Evolutionary conservation across 139 green algal species (phyloP), one percentile per base, ranked within the genome.

Genomic region (Volvox africanus): DNA sequence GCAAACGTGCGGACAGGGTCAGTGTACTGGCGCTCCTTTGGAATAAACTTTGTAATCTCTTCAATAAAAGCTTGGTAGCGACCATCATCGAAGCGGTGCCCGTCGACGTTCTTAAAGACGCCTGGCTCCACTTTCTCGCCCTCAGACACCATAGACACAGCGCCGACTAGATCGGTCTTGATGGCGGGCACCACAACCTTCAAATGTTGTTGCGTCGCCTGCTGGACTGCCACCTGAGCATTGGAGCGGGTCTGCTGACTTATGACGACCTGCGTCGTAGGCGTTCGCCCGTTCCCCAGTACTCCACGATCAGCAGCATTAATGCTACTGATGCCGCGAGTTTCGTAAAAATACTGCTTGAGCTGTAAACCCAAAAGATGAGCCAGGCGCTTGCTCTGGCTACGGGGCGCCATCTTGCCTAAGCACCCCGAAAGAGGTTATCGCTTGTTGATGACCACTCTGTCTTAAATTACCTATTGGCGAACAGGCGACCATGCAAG

Each of bases 1-100:
- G 93, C 98, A 93, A 99, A 99, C 0, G 97, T 99, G 79, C 97
- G 95, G 36, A 99, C 96, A 12, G 97, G 95, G 92, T 99, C 98
- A 0, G 96, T 97, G 91, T 95, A 98, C 87, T 97, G 93, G 17
- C 98, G 92, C 71, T 95, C 94, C 89, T 96, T 92, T 17, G 96
- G 96, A 61, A 99, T 96, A 90, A 99, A 98, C 71, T 89, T 71
- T 0, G 92, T 92, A 50, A 99, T 96, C 71, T 99, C 97, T 44
- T 97, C 87, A 21, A 93, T 92, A 90, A 99, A 99, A 0, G 94
- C 93, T 1, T 92, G 89, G 92, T 99, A 99, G 30, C 98, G 94
- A 0, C 98, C 98, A 89, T 99, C 98, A 35, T 99, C 97, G 79
- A 97, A 93, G 33, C 94, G 75, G 87, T 91, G 91, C 3, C 92